Evolutionary conservation across 169 alveolate genomes (phyloP).

Genomic region (Nephromyces sp.): DNA sequence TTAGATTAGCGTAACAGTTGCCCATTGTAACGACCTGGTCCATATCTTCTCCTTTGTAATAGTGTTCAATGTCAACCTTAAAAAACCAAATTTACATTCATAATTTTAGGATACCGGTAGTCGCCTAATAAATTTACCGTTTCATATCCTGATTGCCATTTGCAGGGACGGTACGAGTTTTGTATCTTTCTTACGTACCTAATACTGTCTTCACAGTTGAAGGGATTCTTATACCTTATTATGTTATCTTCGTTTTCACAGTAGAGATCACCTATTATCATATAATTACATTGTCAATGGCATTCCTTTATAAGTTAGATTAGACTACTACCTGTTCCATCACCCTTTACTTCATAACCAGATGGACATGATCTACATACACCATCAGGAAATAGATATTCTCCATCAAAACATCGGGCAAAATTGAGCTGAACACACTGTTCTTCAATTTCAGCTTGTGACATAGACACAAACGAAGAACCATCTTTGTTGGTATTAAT

Average conservation of each 20-base stretch:
- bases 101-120: too few relatives aligned
- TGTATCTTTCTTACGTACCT: neutral
- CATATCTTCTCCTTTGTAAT: neutral
- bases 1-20: neutral
- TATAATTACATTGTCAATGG: neutral
- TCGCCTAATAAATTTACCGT: neutral
- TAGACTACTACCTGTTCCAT: neutral
- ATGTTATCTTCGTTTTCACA: neutral
- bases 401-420: neutral
- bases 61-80: neutral
- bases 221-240: neutral
- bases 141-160: neutral
- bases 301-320: neutral
- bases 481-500: too few relatives aligned
- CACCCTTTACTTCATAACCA: neutral
- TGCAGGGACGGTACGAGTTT: neutral
- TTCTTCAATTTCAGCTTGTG: neutral
- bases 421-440: neutral
- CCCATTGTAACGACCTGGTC: neutral
- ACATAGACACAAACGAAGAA: too few relatives aligned
- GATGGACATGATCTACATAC: neutral
- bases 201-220: neutral
- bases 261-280: too few relatives aligned
- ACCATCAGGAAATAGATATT: neutral
- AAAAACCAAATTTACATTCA: neutral